Base-by-base conservation (phyloP, 345 rosid species). In the Litchi chinensis region DNA sequence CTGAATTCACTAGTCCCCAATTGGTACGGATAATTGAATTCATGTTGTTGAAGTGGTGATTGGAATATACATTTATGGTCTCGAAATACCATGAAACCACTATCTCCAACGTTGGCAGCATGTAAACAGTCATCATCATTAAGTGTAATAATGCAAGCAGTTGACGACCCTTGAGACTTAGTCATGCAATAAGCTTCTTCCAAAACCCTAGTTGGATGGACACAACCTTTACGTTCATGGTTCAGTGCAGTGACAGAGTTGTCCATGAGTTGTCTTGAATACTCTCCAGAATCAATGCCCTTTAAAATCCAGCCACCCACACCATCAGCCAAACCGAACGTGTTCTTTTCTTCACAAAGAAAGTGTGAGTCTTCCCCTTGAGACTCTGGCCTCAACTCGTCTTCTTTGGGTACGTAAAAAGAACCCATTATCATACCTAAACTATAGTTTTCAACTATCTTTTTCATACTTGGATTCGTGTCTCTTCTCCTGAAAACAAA, bases 261-360 rank as follows among this genome's bases (percentile, higher is more conserved):
- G 8, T 1, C 2, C 83, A 79, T 79, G 5, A 83, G 80, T 11
- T 83, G 43, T 3, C 80, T 46, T 6, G 85, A 68, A 21, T 73
- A 83, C 26, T 66, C 6, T 0, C 85, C 80, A 0, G 37, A 32
- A 32, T 32, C 37, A 32, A 32, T 32, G 37, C 37, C 37, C 37
- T 32, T 32, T 32, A 32, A 80, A 24, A 39, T 83, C 85, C 83
- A 79, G 0, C 73, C 76, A 5, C 85, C 79, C 18, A 79, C 83
- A 16, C 85, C 85, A 68, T 83, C 85, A 10, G 80, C 80, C 0
- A 83, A 75, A 12, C 82, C 83, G 10, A 83, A 41, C 5, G 75
- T 26, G 6, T 76, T 56, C 68, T 63, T 26, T 9, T 52, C 69
- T 48, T 24, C 11, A 40, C 22, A 62, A 3, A 79, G 3, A 18